Percentiles rank a stretch among this genome's conserved stretches.
Conservation (phyloP, 139 green algal species). For the Chlamydomonas applanata region DNA sequence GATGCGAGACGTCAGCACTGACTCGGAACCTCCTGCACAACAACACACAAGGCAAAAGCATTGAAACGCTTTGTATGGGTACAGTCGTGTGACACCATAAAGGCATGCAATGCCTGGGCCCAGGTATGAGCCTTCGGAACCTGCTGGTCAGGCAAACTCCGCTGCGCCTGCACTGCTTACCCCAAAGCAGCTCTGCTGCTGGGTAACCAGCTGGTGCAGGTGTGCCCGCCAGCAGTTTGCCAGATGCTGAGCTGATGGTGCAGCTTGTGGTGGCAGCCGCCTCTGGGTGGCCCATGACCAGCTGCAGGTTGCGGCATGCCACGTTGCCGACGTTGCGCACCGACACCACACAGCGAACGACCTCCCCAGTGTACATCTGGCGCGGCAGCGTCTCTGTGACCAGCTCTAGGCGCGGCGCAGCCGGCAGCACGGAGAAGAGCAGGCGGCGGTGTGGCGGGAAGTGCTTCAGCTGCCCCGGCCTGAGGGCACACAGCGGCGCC, state of each 20-base stretch:
- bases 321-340: conserved; percentile 44
- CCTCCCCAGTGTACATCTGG: conserved; percentile 42
- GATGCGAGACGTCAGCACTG: not conserved
- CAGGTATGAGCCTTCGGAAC: too few species aligned
- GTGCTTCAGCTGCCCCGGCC: conserved; percentile 43
- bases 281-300: conserved; percentile 37
- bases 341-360: conserved; percentile 23
- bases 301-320: conserved; percentile 37
- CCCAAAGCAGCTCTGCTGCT: not conserved
- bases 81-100: too few species aligned
- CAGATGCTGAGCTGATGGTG: too few species aligned
- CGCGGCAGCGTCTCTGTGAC: conserved; percentile 29
- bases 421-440: conserved; percentile 50
- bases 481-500: too few species aligned
- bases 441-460: conserved; percentile 46
- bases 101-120: too few species aligned
- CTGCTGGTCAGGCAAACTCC: too few species aligned
- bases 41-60: too few species aligned
- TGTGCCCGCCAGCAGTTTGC: conserved; percentile 6
- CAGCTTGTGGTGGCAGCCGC: not conserved
- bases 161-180: not conserved
- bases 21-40: conserved; percentile 13
- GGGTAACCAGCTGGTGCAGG: conserved; percentile 15
- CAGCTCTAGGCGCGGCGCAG: conserved; percentile 66
- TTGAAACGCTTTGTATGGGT: too few species aligned